Base-by-base conservation (phyloP, 371 early-diverging fungal species). In the Nematocida sp. region DNA sequence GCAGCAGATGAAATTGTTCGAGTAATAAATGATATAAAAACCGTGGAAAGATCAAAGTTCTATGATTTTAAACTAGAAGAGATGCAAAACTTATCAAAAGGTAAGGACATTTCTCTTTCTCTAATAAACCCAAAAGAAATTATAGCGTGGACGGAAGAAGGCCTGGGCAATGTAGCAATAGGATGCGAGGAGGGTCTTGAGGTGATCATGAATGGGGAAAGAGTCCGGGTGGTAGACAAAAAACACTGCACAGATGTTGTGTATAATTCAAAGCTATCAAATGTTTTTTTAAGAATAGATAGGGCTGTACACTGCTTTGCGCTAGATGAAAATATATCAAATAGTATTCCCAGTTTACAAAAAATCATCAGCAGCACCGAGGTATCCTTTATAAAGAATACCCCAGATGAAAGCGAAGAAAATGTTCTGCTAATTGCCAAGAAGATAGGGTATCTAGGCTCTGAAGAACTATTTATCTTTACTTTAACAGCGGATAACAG, bases 401-500 rank as follows among this genome's bases (percentile, higher is more conserved):
- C n/a, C 13, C 25, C 23, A 15, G 33, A 23, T 27, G 45, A 33
- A 9, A 25, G 15, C 11, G 69, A 47, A 23, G n/a, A 55, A n/a
- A 39, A 57, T 4, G 23, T 45, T 20, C 70, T 54, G 56, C 33
- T 69, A 44, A 45, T 76, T 11, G 56, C 52, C 20, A 78, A 78
- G 39, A 7, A 60, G 25, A 71, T 56, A 69, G 80, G 80, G 27
- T 67, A 66, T 42, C 27, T 78, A 20, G 69, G 80, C 45, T 69
- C 80, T 13, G 80, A 78, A 45, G 69, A 78, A 42, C 66, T 78
- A 11, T 18, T 78, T 11, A 62, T 78, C 33, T 60, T 40, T 33
- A 78, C 70, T 6, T 7, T 78, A 52, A 25, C 15, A 6, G 33
- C 18, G 13, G 54, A 15, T 4, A 39, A 67, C 25, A 72, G 66